Base-by-base conservation (phyloP, 108 stramenopile species). In the Bacterosira constricta region DNA sequence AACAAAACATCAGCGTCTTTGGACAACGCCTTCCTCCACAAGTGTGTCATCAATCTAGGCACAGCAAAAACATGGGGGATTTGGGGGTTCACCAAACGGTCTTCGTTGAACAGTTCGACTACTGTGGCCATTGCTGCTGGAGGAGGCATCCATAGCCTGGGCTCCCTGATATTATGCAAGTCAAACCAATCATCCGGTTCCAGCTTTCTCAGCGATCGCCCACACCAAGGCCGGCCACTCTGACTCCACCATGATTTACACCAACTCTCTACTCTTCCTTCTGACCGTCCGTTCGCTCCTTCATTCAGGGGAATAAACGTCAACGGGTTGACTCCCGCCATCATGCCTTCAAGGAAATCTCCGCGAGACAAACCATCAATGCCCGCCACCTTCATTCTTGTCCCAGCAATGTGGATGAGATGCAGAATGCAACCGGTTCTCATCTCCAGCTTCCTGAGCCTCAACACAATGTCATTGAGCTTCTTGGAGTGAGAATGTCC, bases 281-380 rank as follows among this genome's bases (percentile, higher is more conserved):
- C 10, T 1, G 36, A 20, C 20, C 73, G 23, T 6, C 54, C 53
- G 21, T 39, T 36, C 1, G 73, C 53, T 0, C 39, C 49, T 13
- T 55, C 42, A 34, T 66, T 46, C 23, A 74, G 27, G 0, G 73
- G 73, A 0, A 74, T 3, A 12, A 6, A 74, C 0, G 9, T 0
- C 1, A 35, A n/a, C 6, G 57, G 32, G 32, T 58, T 18, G 6
- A 35, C 32, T 35, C 57, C 32, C 6, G 6, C 4, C 6, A 58
- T 30, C 57, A 58, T 41, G 32, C 20, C 69, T 30, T 63, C 50
- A 3, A 44, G 23, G 4, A 82, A 32, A 38, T 75, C 69, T 6
- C 77, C 77, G 27, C 79, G 27, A 0, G 82, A 83, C 10, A 83
- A 41, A 0, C 69, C 69, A 50, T 71, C 58, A 8, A 71, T 41